Conservation (phyloP, 2,329 filamentous ascomycete species). For the Aspergillus niger region DNA sequence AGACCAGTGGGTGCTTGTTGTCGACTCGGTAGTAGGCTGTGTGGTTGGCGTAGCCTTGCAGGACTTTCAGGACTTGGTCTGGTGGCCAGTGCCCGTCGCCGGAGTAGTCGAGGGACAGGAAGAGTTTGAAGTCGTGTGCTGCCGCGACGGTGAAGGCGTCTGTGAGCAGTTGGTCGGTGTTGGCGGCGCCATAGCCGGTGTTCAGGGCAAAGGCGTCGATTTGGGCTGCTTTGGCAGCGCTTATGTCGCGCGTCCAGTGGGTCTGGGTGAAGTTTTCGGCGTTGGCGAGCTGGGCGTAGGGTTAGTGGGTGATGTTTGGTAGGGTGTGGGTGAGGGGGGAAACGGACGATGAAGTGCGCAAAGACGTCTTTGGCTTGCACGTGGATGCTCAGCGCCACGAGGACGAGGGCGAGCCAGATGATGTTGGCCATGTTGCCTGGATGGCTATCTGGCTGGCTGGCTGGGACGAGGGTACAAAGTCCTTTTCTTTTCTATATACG, state of each 20-base stretch:
- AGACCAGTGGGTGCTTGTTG: constrained; percentile 37
- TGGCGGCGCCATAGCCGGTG: constrained; percentile 31
- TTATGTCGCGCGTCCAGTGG: constrained; percentile 39
- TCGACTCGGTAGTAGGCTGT: constrained; percentile 31
- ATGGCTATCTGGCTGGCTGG: neutral
- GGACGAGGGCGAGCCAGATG: constrained; percentile 1
- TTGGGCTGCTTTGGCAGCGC: constrained; percentile 36
- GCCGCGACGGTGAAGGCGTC: constrained; percentile 31
- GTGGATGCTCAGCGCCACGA: constrained; percentile 9
- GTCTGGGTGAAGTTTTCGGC: constrained; percentile 24
- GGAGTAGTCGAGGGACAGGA: constrained; percentile 43
- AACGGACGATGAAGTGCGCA: constrained; percentile 36
- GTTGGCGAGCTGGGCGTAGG: constrained; percentile 27
- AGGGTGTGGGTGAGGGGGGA: neutral
- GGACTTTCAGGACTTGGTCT: constrained; percentile 27
- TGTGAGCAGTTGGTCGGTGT: constrained; percentile 23
- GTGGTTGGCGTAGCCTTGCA: constrained; percentile 29
- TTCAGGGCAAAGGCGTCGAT: constrained; percentile 49
- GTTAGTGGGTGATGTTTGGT: neutral
- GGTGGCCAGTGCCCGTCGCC: constrained; percentile 35
- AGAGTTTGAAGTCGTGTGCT: constrained; percentile 34
- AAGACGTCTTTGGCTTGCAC: constrained; percentile 30
- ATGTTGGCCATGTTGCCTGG: neutral
- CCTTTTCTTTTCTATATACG: neutral
- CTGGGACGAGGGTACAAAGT: neutral